phyloP scores from a whole-genome alignment of 2,329 filamentous ascomycete species.

The Dothideomycetes sp. region DNA sequence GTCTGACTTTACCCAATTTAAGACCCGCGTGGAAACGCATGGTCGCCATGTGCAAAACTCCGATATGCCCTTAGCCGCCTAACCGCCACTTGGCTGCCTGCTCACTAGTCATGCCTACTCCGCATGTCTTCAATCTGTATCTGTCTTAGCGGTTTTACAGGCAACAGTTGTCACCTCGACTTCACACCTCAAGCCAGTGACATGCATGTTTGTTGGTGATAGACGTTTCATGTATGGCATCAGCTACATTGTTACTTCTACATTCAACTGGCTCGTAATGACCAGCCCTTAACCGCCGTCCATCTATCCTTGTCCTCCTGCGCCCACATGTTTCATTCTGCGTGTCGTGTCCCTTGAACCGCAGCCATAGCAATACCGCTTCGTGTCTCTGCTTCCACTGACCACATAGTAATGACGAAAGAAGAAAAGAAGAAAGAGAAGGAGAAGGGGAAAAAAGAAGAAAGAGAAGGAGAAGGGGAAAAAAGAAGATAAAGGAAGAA shows the following conservation, averaged over 20 bases:
- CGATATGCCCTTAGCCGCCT: background rate
- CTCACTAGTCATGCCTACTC: background rate
- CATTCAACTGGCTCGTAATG: no score
- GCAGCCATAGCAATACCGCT: background rate
- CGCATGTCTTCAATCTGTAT: no score
- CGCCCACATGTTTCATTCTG: no score
- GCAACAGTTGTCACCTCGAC: no score
- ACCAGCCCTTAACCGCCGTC: background rate
- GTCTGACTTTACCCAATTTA: no score
- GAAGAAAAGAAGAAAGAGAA: constrained; percentile 1
- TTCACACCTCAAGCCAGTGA: no score
- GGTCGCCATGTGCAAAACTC: constrained; percentile 1
- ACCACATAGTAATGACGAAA: background rate
- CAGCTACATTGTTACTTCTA: constrained; percentile 11
- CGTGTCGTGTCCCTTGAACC: background rate
- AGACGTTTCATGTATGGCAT: constrained; percentile 8
- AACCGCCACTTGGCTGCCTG: background rate
- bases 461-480: background rate
- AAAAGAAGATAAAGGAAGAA: background rate
- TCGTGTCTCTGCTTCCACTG: background rate
- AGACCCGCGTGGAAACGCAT: no score
- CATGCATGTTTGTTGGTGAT: no score
- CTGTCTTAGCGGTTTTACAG: no score
- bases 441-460: background rate
- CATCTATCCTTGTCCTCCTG: constrained; percentile 3